These are phyloP conservation scores for Kwoniella bestiolae DNA, from an alignment of 768 basidiomycete genomes.

Conservation along the genomic window DNA sequence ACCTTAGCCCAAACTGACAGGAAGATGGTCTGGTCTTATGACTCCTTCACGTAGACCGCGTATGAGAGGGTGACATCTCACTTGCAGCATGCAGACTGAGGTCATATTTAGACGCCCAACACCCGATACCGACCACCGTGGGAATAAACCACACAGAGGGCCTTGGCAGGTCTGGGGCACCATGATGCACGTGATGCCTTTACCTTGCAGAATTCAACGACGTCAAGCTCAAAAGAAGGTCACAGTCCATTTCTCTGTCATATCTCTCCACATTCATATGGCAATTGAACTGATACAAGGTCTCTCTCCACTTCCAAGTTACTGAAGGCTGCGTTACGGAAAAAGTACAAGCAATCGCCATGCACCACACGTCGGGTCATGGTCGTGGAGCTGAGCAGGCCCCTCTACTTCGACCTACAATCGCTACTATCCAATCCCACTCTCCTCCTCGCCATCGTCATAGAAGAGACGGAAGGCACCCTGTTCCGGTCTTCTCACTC, in stretches of 20 bases:
- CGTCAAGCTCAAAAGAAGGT: not conserved
- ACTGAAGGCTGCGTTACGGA: not conserved
- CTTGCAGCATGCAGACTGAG: no score
- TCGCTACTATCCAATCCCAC: not conserved
- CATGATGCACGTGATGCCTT: not conserved
- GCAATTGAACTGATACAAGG: not conserved
- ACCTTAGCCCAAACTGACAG: no score
- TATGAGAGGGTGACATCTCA: no score
- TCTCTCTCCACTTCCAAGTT: not conserved
- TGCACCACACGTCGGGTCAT: not conserved
- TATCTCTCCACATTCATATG: not conserved
- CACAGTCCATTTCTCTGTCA: not conserved
- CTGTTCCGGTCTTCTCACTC: constrained; percentile 21
- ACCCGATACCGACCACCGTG: not conserved
- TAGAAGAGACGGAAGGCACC: not conserved
- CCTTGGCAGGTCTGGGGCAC: no score
- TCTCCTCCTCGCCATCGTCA: not conserved
- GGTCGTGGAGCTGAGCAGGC: not conserved
- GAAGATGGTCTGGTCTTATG: no score
- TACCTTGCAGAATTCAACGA: not conserved
- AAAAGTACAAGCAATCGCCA: not conserved
- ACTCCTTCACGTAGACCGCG: no score
- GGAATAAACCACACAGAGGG: not conserved
- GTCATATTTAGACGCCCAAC: no score
- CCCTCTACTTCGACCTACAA: not conserved